phyloP scores from a whole-genome alignment of 768 basidiomycete species.

The Naematelia encephala region DNA sequence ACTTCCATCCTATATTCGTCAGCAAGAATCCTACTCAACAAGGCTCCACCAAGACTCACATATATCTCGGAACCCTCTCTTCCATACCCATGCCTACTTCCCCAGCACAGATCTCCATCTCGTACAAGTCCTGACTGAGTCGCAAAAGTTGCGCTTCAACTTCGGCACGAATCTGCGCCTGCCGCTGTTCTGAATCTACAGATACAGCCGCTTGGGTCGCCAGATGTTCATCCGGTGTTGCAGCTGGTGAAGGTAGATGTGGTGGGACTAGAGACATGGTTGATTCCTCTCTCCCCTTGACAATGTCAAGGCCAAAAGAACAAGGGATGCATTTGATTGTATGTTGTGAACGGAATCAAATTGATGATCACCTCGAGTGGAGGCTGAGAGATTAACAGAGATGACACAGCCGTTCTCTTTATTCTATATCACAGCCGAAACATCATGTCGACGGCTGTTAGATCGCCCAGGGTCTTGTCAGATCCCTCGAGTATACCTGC shows the following conservation, averaged over 20 bases:
- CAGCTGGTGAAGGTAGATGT: conserved; percentile 33
- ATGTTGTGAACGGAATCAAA: no score
- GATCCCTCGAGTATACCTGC: neutral
- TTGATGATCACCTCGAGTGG: neutral
- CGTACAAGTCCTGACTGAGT: conserved; percentile 42
- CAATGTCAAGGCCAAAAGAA: no score
- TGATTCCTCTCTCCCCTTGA: no score
- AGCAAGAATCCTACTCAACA: no score
- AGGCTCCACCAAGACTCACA: conserved; percentile 21
- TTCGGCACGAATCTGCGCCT: conserved; percentile 19
- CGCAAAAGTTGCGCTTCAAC: conserved; percentile 28
- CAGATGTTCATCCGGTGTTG: conserved; percentile 23
- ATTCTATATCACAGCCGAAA: neutral
- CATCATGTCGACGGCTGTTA: neutral
- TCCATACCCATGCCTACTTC: conserved; percentile 39
- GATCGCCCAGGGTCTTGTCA: neutral
- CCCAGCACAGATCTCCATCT: conserved; percentile 45
- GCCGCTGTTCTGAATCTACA: conserved; percentile 1
- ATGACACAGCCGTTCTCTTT: neutral
- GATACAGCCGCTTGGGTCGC: neutral
- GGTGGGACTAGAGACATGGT: conserved; percentile 25
- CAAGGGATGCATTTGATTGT: no score
- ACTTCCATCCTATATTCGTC: conserved; percentile 25
- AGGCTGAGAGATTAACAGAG: neutral
- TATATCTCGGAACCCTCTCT: conserved; percentile 31